Evolutionary conservation across 2,329 filamentous ascomycete species (phyloP).

Genomic region (Aspergillus flavus): DNA sequence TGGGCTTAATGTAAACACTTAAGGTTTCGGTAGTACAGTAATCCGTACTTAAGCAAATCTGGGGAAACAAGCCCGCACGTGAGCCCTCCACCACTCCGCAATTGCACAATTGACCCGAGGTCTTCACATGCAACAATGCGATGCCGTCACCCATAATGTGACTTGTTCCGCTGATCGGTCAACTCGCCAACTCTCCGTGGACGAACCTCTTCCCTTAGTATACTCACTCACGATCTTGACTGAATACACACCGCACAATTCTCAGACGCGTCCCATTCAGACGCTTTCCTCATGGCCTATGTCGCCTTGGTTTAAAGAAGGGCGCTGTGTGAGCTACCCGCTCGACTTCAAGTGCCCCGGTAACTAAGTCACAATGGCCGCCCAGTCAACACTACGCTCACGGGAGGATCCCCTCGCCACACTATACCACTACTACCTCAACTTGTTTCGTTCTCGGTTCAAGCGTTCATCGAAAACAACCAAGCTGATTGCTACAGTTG

Average conservation of each 20-base stretch:
- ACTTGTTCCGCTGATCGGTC: slow-evolving; percentile 10
- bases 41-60: slow-evolving; percentile 1
- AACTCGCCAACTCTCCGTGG: slow-evolving; percentile 1
- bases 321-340: slow-evolving; percentile 4
- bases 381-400: slow-evolving; percentile 78
- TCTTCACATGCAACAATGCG: slow-evolving; percentile 26
- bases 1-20: no score
- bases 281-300: slow-evolving; percentile 22
- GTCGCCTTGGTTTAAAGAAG: slow-evolving; percentile 17
- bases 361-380: slow-evolving; percentile 64
- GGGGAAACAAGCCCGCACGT: slow-evolving; percentile 23
- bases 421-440: slow-evolving; percentile 57
- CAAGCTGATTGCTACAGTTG: slow-evolving; percentile 74
- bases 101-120: slow-evolving; percentile 23
- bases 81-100: slow-evolving; percentile 17
- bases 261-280: slow-evolving; percentile 8
- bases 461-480: slow-evolving; percentile 69
- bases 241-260: neutral
- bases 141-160: slow-evolving; percentile 14
- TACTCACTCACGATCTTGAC: neutral
- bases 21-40: no score
- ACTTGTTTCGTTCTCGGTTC: slow-evolving; percentile 54
- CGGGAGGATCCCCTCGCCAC: slow-evolving; percentile 67
- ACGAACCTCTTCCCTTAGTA: neutral
- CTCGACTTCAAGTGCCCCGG: neutral